A percentile compares a stretch with the other conserved stretches of the same genome.
These are phyloP conservation scores for Coemansia sp. DNA, from an alignment of 192 early-diverging fungal species.

Conservation along the genomic window DNA sequence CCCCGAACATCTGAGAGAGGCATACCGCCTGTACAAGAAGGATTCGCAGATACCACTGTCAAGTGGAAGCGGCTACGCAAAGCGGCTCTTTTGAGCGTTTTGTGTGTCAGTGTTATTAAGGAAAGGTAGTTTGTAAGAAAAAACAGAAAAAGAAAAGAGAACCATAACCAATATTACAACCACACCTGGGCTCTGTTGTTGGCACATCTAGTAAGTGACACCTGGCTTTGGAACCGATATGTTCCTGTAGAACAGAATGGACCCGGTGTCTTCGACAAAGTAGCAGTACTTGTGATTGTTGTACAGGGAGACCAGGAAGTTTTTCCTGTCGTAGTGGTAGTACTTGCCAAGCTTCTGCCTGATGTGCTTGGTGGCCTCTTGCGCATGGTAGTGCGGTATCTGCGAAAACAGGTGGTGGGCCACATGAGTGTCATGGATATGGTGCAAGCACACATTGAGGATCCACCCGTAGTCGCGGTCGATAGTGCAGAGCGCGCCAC, in stretches of 20 bases:
- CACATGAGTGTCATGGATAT: constrained; percentile 89
- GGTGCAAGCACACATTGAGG: constrained; percentile 79
- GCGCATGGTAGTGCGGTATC: constrained; percentile 97
- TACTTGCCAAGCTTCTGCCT: constrained; percentile 79
- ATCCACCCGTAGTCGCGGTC: constrained; percentile 88
- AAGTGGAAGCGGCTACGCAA: constrained; percentile 22
- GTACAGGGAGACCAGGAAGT: constrained; percentile 68
- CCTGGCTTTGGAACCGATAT: constrained; percentile 26
- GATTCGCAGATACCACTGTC: constrained; percentile 26
- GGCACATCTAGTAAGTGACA: constrained; percentile 6
- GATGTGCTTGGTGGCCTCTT: constrained; percentile 81
- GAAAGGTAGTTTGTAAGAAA: too few relatives aligned
- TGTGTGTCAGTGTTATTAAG: too few relatives aligned
- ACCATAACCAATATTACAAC: too few relatives aligned
- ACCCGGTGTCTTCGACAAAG: constrained; percentile 93
- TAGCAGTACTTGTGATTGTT: constrained; percentile 67
- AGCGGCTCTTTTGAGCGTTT: constrained; percentile 47
- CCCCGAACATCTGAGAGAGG: constrained; percentile 86
- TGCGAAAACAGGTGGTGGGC: constrained; percentile 94
- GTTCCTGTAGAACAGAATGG: constrained; percentile 65
- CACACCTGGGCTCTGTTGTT: too few relatives aligned
- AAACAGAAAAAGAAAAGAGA: not conserved
- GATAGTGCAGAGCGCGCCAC: constrained; percentile 86
- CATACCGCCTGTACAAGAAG: constrained; percentile 72
- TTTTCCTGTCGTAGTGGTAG: constrained; percentile 76